Evolutionary conservation across 129 eudicot species (phyloP).

Genomic region (Rutidosis leptorrhynchoides): DNA sequence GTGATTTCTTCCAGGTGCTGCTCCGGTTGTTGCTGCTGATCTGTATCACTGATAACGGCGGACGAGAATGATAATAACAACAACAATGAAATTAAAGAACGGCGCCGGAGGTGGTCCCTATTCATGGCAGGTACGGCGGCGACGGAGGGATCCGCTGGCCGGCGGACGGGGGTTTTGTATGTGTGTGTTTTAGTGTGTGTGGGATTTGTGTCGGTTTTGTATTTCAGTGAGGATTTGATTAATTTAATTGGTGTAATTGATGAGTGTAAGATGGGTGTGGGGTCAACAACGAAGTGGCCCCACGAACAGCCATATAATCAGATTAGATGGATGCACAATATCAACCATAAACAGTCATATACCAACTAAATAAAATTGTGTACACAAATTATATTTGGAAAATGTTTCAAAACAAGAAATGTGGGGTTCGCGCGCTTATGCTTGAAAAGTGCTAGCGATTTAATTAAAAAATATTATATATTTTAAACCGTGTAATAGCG

Average conservation of each 20-base stretch:
- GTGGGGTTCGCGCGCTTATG: too few species aligned
- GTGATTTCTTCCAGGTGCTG: slow-evolving; percentile 22
- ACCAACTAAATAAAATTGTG: not conserved
- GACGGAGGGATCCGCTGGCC: slow-evolving; percentile 30
- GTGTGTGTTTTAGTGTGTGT: slow-evolving; percentile 16
- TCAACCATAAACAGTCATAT: not conserved
- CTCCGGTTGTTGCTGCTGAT: slow-evolving; percentile 36
- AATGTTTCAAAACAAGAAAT: too few species aligned
- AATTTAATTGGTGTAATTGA: slow-evolving; percentile 18
- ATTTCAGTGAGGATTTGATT: slow-evolving; percentile 16
- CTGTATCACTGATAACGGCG: slow-evolving; percentile 21
- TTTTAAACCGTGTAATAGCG: too few species aligned
- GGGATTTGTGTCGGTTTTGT: slow-evolving; percentile 38
- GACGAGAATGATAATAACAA: not conserved
- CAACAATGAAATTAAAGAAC: slow-evolving; percentile 13
- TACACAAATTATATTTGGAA: too few species aligned
- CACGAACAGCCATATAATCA: not conserved
- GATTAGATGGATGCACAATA: not conserved
- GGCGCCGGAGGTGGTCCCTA: slow-evolving; percentile 10
- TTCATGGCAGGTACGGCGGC: slow-evolving; percentile 13
- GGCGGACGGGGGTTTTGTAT: slow-evolving; percentile 29
- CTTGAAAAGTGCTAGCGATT: too few species aligned
- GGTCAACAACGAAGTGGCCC: not conserved
- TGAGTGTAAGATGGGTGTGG: slow-evolving; percentile 23
- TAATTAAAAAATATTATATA: too few species aligned